A percentile compares a stretch with the other conserved stretches of the same genome.
Evolutionary conservation across 192 early-diverging fungal genomes (phyloP).

Genomic region (Polychytrium aggregatum): DNA sequence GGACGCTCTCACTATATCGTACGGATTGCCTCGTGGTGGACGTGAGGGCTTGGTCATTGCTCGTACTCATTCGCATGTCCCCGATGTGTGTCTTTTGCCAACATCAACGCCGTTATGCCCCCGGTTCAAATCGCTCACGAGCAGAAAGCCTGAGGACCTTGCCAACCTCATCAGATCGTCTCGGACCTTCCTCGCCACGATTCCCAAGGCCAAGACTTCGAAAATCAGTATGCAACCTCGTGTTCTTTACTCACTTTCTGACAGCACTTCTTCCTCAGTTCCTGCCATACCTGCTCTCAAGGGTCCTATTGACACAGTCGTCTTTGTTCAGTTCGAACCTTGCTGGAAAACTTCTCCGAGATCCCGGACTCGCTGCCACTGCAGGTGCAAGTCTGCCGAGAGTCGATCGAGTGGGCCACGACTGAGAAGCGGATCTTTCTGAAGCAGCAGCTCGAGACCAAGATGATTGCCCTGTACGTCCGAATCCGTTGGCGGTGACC

Average conservation of each 20-base stretch:
- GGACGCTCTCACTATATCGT: too few relatives aligned
- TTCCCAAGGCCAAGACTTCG: conserved; percentile 93
- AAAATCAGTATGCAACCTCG: conserved; percentile 61
- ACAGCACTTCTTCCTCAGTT: not conserved
- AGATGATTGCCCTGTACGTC: conserved; percentile 68
- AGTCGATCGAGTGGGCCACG: conserved; percentile 86
- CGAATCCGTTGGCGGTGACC: conserved; percentile 4
- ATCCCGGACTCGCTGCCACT: conserved; percentile 78
- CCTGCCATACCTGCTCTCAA: not conserved
- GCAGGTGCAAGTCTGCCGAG: conserved; percentile 88
- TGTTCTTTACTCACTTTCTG: not conserved
- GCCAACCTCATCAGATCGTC: conserved; percentile 72
- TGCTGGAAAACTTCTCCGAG: conserved; percentile 77
- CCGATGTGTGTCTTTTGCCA: not conserved
- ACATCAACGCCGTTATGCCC: not conserved
- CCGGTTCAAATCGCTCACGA: not conserved
- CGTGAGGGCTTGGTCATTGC: conserved; percentile 23
- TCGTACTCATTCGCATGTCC: not conserved
- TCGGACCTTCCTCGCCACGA: conserved; percentile 62
- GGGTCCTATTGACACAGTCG: not conserved
- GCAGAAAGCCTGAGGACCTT: conserved; percentile 65
- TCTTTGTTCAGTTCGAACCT: conserved; percentile 46
- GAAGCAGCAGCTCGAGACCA: conserved; percentile 90
- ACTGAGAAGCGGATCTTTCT: conserved; percentile 90
- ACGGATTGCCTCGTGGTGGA: too few relatives aligned